These are phyloP conservation scores for Cadophora sp. DNA, from an alignment of 2,329 filamentous ascomycete species.

Conservation along the genomic window DNA sequence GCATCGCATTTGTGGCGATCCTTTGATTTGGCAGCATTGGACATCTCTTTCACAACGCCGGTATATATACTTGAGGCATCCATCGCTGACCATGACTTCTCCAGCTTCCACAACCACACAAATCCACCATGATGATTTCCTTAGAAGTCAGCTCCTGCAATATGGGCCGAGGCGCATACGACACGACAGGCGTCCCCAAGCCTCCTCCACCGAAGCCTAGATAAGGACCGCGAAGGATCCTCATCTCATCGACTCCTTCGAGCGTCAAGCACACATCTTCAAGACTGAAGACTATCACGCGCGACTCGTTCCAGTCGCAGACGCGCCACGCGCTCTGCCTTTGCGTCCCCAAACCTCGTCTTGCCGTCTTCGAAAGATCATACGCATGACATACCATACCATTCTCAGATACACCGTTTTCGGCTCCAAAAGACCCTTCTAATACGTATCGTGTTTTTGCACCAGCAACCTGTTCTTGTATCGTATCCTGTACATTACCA, in stretches of 20 bases:
- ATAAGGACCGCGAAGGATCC: slow-evolving; percentile 32
- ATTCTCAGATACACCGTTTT: slow-evolving; percentile 17
- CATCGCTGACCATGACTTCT: slow-evolving; percentile 28
- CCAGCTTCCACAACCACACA: slow-evolving; percentile 26
- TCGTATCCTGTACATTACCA: slow-evolving; percentile 37
- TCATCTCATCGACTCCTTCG: slow-evolving; percentile 19
- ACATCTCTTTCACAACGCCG: slow-evolving; percentile 10
- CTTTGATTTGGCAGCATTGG: slow-evolving; percentile 17
- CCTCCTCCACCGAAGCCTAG: slow-evolving; percentile 47
- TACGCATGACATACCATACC: slow-evolving; percentile 8
- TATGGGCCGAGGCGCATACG: slow-evolving; percentile 60
- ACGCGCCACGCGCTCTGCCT: slow-evolving; percentile 19
- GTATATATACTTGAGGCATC: slow-evolving; percentile 16
- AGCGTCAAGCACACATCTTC: slow-evolving; percentile 22
- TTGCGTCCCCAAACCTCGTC: slow-evolving; percentile 22
- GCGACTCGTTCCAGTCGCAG: slow-evolving; percentile 30
- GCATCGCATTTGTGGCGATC: slow-evolving; percentile 4
- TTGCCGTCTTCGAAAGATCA: slow-evolving; percentile 14
- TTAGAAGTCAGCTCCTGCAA: slow-evolving; percentile 46
- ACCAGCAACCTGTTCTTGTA: slow-evolving; percentile 11
- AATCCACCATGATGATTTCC: slow-evolving; percentile 41
- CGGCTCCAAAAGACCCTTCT: slow-evolving; percentile 8
- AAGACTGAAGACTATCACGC: slow-evolving; percentile 7
- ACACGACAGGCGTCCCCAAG: slow-evolving; percentile 57
- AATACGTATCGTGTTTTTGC: slow-evolving; percentile 19